Evolutionary conservation across 2,329 filamentous ascomycete genomes (phyloP), one percentile per base, ranked within the genome.

Genomic region (Zasmidium angulare): DNA sequence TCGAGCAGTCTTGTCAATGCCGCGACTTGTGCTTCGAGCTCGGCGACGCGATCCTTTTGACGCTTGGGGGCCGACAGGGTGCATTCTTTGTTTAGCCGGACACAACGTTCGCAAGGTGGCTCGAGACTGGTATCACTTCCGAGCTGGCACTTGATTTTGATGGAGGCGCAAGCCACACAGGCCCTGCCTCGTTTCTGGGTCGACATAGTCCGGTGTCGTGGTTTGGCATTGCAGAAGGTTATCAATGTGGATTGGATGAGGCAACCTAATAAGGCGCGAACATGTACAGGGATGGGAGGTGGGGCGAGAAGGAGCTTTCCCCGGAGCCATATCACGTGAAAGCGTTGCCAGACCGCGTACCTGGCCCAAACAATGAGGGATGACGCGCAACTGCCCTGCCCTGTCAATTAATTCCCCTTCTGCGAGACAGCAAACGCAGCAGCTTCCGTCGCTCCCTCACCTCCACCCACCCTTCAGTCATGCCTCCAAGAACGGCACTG

Each of bases 11-110:
- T 55, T 23, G 68, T 71, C 51, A 72, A 58, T 11, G 63, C 58
- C n/a, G 66, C 68, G 2, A 72, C 67, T 58, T 69, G 63, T 11
- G 68, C 67, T 53, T 72, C 71, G 4, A 72, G 64, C 48, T 72
- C 69, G 4, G 65, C 64, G 2, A 67, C 64, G 4, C 63, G 56
- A 50, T 67, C 64, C 46, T 63, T 67, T 50, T 65, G 59, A 20
- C 68, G 61, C 48, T 67, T 67, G 3, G 69, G 67, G 1, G 58
- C 54, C 2, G 69, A 63, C 2, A 71, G 53, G 1, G 60, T 40
- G 61, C 71, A 72, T 20, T 68, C 61, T 52, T 71, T 69, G 40
- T 61, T 59, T 17, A 70, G 63, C 10, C 70, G 66, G 1, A 59
- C 50, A 51, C 70, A 72, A 54, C 70, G 56, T 40, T 69, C 64